Percentiles rank a stretch among this genome's conserved stretches.
Conservation (phyloP, 2,329 filamentous ascomycete genomes). For the Blastomyces gilchristii region DNA sequence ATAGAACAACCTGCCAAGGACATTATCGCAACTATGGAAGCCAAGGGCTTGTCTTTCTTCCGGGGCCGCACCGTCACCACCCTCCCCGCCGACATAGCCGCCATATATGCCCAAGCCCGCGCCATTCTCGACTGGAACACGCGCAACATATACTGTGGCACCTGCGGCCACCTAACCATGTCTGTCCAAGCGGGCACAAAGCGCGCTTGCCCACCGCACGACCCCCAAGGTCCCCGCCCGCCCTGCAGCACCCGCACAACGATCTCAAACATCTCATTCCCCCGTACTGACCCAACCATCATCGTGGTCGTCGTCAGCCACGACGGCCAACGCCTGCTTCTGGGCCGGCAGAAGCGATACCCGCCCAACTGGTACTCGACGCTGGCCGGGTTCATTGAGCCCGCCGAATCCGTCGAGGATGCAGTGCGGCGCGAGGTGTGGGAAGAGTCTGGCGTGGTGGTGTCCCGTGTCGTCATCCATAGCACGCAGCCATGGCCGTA, state of each 20-base stretch:
- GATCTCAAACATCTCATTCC: slow-evolving; percentile 84
- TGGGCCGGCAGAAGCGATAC: slow-evolving; percentile 77
- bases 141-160: slow-evolving; percentile 83
- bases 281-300: slow-evolving; percentile 84
- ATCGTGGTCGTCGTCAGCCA: slow-evolving; percentile 86
- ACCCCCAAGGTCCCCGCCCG: slow-evolving; percentile 40
- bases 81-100: slow-evolving; percentile 58
- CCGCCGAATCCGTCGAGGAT: slow-evolving; percentile 75
- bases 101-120: slow-evolving; percentile 80
- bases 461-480: slow-evolving; percentile 71
- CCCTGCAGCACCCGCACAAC: slow-evolving; percentile 74
- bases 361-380: slow-evolving; percentile 81
- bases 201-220: slow-evolving; percentile 36
- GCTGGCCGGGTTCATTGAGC: slow-evolving; percentile 77
- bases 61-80: slow-evolving; percentile 54
- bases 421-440: slow-evolving; percentile 74
- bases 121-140: slow-evolving; percentile 89
- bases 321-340: slow-evolving; percentile 65
- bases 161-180: slow-evolving; percentile 74
- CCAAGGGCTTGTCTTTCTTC: slow-evolving; percentile 54
- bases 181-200: slow-evolving; percentile 37
- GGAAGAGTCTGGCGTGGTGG: slow-evolving; percentile 69
- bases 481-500: slow-evolving; percentile 83
- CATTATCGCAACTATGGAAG: slow-evolving; percentile 51
- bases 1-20: slow-evolving; percentile 50